Percentiles rank a stretch among this genome's conserved stretches.
phyloP scores from a whole-genome alignment of 2,329 filamentous ascomycete species.

The Talaromyces verruculosus region DNA sequence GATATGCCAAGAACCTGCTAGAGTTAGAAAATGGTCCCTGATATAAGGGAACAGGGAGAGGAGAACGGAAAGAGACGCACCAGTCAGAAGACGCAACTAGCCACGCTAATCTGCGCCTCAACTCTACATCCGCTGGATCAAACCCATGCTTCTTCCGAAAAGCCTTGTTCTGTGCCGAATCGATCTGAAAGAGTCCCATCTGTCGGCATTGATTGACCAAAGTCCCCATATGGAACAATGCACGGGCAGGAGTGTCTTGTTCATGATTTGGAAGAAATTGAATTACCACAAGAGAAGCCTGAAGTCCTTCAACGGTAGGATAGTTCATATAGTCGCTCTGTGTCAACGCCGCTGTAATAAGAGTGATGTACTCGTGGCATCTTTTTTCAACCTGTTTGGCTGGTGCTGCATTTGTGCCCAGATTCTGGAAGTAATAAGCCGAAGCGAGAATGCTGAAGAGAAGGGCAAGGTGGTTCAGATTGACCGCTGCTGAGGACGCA shows the following conservation, averaged over 20 bases:
- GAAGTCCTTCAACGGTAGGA: conserved; percentile 36
- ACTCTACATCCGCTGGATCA: conserved; percentile 35
- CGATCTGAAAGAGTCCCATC: conserved; percentile 39
- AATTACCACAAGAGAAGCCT: conserved; percentile 34
- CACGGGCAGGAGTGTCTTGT: conserved; percentile 27
- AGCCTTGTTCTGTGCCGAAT: conserved; percentile 27
- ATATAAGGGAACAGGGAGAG: not conserved
- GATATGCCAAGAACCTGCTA: conserved; percentile 40
- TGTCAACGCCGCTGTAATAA: conserved; percentile 35
- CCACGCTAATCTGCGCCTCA: conserved; percentile 48
- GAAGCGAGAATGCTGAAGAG: conserved; percentile 38
- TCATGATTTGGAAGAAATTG: conserved; percentile 33
- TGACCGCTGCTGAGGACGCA: conserved; percentile 21
- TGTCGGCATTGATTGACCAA: conserved; percentile 36
- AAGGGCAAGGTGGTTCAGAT: conserved; percentile 34
- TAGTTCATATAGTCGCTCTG: conserved; percentile 33
- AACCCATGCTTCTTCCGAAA: conserved; percentile 23
- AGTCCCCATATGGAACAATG: conserved; percentile 29
- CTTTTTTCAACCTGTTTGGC: conserved; percentile 15
- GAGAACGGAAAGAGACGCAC: conserved; percentile 27
- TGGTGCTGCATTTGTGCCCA: conserved; percentile 26
- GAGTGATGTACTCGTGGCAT: conserved; percentile 31
- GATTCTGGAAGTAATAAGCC: conserved; percentile 29
- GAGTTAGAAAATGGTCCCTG: not conserved
- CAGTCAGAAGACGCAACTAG: conserved; percentile 46